Conservation (phyloP, 139 green algal species). For the Haematococcus sp. region DNA sequence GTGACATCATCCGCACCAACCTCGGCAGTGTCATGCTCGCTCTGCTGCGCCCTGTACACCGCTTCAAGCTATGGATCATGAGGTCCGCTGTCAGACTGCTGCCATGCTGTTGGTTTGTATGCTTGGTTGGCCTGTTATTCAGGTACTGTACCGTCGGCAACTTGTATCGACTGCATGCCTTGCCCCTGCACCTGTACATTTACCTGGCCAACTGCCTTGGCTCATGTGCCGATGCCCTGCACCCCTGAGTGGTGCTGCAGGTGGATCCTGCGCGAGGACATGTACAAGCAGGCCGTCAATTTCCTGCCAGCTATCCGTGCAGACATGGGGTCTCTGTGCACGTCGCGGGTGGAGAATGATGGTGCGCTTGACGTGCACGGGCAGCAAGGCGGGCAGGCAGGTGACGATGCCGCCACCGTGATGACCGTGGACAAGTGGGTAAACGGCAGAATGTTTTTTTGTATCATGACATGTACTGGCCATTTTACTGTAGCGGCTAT, state of each 20-base stretch:
- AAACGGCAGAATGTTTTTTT: too few species aligned
- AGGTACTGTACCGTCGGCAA: too few species aligned
- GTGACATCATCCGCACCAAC: slow-evolving; percentile 43
- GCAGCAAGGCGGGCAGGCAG: background rate
- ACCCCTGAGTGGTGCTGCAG: too few species aligned
- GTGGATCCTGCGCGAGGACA: slow-evolving; percentile 8
- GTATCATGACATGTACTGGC: too few species aligned
- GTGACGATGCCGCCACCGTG: background rate
- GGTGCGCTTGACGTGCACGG: background rate
- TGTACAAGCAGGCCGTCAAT: slow-evolving; percentile 13
- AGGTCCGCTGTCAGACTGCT: slow-evolving; percentile 3
- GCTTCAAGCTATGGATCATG: slow-evolving; percentile 33
- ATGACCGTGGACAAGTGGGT: slow-evolving; percentile 10
- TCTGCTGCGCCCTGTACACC: slow-evolving; percentile 34
- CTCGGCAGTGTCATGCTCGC: slow-evolving; percentile 31
- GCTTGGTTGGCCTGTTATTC: too few species aligned
- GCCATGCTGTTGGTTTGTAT: background rate
- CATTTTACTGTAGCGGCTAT: too few species aligned
- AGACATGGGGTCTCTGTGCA: slow-evolving; percentile 28
- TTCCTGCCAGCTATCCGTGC: slow-evolving; percentile 13
- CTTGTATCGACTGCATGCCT: too few species aligned
- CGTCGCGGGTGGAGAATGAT: background rate
- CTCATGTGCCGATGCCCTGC: too few species aligned
- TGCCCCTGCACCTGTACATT: too few species aligned
- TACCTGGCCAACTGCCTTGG: too few species aligned